Conservation (phyloP, 2,329 filamentous ascomycete species). For the Penicillium hordei region DNA sequence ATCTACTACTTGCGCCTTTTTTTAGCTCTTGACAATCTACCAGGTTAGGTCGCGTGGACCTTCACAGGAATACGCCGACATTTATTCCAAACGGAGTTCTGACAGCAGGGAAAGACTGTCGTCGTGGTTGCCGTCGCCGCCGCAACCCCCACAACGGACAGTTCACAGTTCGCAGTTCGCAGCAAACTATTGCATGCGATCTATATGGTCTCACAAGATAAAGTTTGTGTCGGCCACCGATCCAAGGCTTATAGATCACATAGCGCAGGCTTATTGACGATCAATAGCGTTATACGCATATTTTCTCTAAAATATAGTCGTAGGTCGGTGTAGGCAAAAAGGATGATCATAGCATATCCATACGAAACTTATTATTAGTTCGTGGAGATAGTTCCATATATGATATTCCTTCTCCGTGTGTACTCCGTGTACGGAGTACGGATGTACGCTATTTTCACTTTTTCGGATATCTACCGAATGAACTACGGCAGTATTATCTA, state of each 20-base stretch:
- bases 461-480: neutral
- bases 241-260: conserved; percentile 11
- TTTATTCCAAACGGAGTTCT: conserved; percentile 1
- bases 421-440: neutral
- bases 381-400: neutral
- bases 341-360: neutral
- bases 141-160: neutral
- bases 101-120: neutral
- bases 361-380: neutral
- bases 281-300: neutral
- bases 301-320: neutral
- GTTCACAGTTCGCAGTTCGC: neutral
- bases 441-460: neutral
- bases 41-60: neutral
- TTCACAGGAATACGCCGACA: conserved; percentile 3
- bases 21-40: conserved; percentile 12
- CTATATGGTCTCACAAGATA: conserved; percentile 10
- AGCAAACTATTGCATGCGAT: neutral
- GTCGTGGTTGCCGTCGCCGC: neutral
- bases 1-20: conserved; percentile 10
- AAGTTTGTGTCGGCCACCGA: conserved; percentile 14
- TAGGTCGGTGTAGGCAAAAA: neutral
- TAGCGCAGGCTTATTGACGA: conserved; percentile 4
- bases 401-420: neutral
- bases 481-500: neutral